Base-by-base conservation (phyloP, 2,329 filamentous ascomycete species). In the Cadophora sp. region DNA sequence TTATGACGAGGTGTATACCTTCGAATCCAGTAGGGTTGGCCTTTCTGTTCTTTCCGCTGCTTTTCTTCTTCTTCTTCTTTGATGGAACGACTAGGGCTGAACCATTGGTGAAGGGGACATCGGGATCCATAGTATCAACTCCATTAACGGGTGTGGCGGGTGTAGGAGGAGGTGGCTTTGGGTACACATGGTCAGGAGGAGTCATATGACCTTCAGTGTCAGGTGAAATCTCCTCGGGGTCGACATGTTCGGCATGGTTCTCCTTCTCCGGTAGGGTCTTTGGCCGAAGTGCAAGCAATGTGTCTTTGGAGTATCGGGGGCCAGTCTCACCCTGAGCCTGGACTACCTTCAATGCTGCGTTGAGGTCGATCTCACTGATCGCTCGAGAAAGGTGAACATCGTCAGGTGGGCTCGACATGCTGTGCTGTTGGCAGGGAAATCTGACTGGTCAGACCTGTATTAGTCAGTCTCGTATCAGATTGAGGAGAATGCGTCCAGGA, bases 1-100 rank as follows among this genome's bases (percentile, higher is more conserved):
- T 53, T 50, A 46, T 40, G 12, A 48, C 34, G 37, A 56, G 40
- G 56, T 22, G 76, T 74, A 60, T 73, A 86, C 88, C 87, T 79
- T 94, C 92, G 68, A 94, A 94, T 0, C 92, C 92, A 6, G 87
- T 91, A 80, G 75, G n/a, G 22, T 60, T 48, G 40, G 72, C 51
- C 53, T 73, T 73, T 62, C 71, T 76, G 27, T 71, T 79, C 67
- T 78, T 79, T n/a, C 72, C 71, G 37, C 76, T 78, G 19, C 73
- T 74, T 62, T 77, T 82, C 66, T 80, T 81, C 71, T 78, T 83
- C 74, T 81, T 83, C 73, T 81, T 82, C 51, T 59, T 34, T 43
- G 22, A 34, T 14, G 19, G 29, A 29, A 31, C 56, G 14, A 60
- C 55, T 60, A 22, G 56, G 56, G 22, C n/a, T 24, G 63, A 22